Conservation (phyloP, 345 rosid species). For the Luvunga scandens region DNA sequence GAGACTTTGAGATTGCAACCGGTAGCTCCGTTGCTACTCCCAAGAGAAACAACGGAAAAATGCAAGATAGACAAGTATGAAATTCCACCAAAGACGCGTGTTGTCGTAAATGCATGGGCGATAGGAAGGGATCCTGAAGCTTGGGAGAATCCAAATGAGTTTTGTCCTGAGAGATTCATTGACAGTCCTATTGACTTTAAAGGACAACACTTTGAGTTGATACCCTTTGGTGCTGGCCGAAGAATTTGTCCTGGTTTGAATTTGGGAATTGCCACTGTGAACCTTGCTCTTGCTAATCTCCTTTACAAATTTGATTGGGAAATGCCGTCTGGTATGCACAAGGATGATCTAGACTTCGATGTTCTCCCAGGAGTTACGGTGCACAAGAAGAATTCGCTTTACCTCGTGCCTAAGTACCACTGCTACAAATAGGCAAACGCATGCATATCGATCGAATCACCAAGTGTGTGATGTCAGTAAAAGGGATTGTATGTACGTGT, state of each 20-base stretch:
- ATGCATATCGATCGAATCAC: too few relatives aligned
- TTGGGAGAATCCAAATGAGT: slow-evolving; percentile 27
- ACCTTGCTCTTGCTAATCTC: slow-evolving; percentile 25
- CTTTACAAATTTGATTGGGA: slow-evolving; percentile 28
- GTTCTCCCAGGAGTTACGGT: slow-evolving; percentile 18
- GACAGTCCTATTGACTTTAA: slow-evolving; percentile 9
- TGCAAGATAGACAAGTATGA: slow-evolving; percentile 12
- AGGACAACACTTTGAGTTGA: slow-evolving; percentile 24
- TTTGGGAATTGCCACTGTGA: slow-evolving; percentile 10
- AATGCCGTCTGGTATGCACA: slow-evolving; percentile 13
- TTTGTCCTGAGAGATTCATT: slow-evolving; percentile 28
- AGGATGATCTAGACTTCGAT: slow-evolving; percentile 18
- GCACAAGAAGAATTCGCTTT: slow-evolving; percentile 15
- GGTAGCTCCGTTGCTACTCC: slow-evolving; percentile 18
- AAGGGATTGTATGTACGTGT: too few relatives aligned
- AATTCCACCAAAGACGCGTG: slow-evolving; percentile 17
- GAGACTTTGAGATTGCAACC: slow-evolving; percentile 39
- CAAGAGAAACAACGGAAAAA: slow-evolving; percentile 19
- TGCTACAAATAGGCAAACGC: too few relatives aligned
- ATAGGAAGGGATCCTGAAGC: slow-evolving; percentile 39
- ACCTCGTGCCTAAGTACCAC: background rate
- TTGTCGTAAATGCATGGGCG: slow-evolving; percentile 30
- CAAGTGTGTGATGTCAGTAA: too few relatives aligned
- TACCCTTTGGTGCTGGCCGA: slow-evolving; percentile 31
- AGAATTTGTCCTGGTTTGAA: slow-evolving; percentile 29